These are phyloP conservation scores for Grosmannia huntii DNA, from an alignment of 2,329 filamentous ascomycete genomes.

Conservation along the genomic window DNA sequence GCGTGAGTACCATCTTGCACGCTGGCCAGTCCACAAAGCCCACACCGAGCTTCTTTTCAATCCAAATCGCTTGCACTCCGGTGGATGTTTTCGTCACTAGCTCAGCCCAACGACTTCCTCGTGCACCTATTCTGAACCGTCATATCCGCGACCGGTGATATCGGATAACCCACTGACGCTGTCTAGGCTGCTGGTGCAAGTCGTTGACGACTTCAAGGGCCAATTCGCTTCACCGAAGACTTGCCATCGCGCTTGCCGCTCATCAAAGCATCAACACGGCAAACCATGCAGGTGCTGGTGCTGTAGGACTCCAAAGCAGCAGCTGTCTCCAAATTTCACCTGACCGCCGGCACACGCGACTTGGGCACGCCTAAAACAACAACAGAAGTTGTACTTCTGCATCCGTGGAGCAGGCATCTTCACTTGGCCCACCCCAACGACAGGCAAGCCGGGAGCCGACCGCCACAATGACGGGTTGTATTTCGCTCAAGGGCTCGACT, in stretches of 20 bases:
- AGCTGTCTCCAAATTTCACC: background rate
- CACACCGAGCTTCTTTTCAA: background rate
- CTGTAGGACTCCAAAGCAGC: background rate
- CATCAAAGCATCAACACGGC: background rate
- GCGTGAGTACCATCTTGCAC: background rate
- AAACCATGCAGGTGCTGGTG: background rate
- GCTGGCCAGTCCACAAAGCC: background rate
- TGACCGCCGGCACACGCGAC: background rate
- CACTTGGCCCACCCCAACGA: background rate
- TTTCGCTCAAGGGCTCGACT: conserved; percentile 58
- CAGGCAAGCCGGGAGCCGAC: background rate
- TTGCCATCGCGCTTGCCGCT: background rate
- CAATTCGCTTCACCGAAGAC: background rate
- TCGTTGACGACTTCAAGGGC: background rate
- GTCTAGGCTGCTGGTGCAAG: background rate
- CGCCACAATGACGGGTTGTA: conserved; percentile 30
- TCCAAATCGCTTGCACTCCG: background rate
- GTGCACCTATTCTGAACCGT: too few relatives aligned
- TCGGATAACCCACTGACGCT: background rate
- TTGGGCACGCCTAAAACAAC: background rate
- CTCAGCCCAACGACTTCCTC: too few relatives aligned
- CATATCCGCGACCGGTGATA: background rate
- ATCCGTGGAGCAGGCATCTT: background rate
- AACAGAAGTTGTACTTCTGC: background rate
- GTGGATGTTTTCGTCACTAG: too few relatives aligned